Evolutionary conservation across 2,329 filamentous ascomycete species (phyloP).

Genomic region (Diaporthe helianthi): DNA sequence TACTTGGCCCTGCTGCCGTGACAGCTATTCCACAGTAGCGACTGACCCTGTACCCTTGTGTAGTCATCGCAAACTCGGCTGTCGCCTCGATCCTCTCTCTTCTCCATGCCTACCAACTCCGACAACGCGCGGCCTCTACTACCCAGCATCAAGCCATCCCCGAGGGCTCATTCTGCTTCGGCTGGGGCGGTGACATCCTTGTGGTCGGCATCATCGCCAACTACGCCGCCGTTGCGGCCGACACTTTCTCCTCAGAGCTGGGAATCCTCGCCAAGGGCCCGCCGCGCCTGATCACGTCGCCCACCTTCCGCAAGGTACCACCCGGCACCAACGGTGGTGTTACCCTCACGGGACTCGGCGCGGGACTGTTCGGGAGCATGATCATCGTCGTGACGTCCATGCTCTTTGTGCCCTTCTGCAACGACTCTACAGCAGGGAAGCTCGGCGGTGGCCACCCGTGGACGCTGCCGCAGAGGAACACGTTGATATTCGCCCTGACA

Average conservation of each 20-base stretch:
- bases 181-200: conserved; percentile 68
- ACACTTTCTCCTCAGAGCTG: conserved; percentile 94
- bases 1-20: conserved; percentile 36
- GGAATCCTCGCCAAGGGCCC: conserved; percentile 81
- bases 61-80: conserved; percentile 83
- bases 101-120: conserved; percentile 67
- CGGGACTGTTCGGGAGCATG: conserved; percentile 77
- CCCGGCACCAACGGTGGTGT: conserved; percentile 95
- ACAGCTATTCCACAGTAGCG: neutral
- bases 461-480: conserved; percentile 53
- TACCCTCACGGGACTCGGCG: conserved; percentile 74
- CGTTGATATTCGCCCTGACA: conserved; percentile 65
- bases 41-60: conserved; percentile 1
- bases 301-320: conserved; percentile 77
- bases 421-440: conserved; percentile 45
- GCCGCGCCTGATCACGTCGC: conserved; percentile 87
- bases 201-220: conserved; percentile 75
- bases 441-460: conserved; percentile 57
- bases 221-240: conserved; percentile 89
- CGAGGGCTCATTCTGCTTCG: conserved; percentile 59
- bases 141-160: conserved; percentile 37
- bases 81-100: conserved; percentile 72
- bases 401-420: conserved; percentile 74
- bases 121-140: conserved; percentile 49
- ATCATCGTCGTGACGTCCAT: conserved; percentile 72